A percentile compares a stretch with the other conserved stretches of the same genome.
These are phyloP conservation scores for Globisporangium solare DNA, from an alignment of 352 stramenopile genomes.

Conservation along the genomic window DNA sequence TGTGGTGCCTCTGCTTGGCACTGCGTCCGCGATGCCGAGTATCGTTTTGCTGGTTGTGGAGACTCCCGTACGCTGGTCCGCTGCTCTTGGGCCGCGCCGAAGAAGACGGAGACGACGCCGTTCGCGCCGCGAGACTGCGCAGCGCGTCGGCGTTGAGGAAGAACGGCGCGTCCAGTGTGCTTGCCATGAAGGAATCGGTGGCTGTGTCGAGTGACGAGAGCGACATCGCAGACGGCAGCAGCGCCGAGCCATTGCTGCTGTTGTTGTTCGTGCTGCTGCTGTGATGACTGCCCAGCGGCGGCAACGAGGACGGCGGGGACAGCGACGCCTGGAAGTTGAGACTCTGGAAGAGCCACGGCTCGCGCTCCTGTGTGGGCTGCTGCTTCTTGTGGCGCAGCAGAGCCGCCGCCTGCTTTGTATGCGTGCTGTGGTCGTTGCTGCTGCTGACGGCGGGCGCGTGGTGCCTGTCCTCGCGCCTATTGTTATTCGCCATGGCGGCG, in stretches of 20 bases:
- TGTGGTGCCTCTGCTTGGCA: neutral
- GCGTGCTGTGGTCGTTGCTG: neutral
- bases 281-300: neutral
- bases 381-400: slow-evolving; percentile 19
- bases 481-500: slow-evolving; percentile 10
- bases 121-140: slow-evolving; percentile 44
- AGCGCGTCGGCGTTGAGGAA: slow-evolving; percentile 66
- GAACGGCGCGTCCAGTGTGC: slow-evolving; percentile 31
- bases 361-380: slow-evolving; percentile 20
- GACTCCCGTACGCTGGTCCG: slow-evolving; percentile 7
- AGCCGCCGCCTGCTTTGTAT: slow-evolving; percentile 20
- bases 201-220: neutral
- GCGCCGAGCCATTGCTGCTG: slow-evolving; percentile 4
- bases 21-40: slow-evolving; percentile 1
- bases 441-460: neutral
- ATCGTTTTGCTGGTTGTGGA: slow-evolving; percentile 11
- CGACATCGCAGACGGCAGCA: neutral
- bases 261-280: neutral
- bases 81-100: slow-evolving; percentile 12
- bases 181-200: neutral
- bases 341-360: slow-evolving; percentile 76
- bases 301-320: neutral
- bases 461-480: neutral
- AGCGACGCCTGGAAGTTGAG: slow-evolving; percentile 26
- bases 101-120: slow-evolving; percentile 15